phyloP scores from a whole-genome alignment of 371 early-diverging fungal species.

The Mucor piriformis region DNA sequence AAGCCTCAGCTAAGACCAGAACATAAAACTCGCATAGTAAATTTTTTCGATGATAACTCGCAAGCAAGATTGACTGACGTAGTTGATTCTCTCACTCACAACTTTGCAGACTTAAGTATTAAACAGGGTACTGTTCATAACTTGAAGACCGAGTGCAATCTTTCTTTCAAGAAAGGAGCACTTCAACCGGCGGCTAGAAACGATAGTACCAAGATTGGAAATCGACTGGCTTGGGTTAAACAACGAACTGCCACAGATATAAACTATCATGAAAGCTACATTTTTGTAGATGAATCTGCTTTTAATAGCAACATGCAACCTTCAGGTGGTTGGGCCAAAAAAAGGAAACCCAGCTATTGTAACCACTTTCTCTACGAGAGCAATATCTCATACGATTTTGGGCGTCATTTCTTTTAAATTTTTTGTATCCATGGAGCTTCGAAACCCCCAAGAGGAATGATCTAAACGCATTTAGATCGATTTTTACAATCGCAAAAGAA shows the following conservation, averaged over 20 bases:
- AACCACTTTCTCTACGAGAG: no score
- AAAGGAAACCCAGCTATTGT: no score
- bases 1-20: constrained; percentile 10
- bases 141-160: constrained; percentile 16
- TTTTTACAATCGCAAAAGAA: no score
- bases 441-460: no score
- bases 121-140: constrained; percentile 8
- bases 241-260: constrained; percentile 12
- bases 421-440: no score
- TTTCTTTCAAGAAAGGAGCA: constrained; percentile 15
- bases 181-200: constrained; percentile 12
- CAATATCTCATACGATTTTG: no score
- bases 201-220: constrained; percentile 5
- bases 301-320: constrained; percentile 19
- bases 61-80: constrained; percentile 11
- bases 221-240: constrained; percentile 16
- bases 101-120: constrained; percentile 3
- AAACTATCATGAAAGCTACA: constrained; percentile 11
- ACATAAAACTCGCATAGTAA: constrained; percentile 11
- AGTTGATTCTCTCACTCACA: constrained; percentile 17
- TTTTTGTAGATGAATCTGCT: constrained; percentile 14
- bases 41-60: constrained; percentile 15
- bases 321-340: constrained; percentile 10
- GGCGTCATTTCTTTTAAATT: no score
- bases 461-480: no score